These are phyloP conservation scores for Globisporangium ultimum DNA, from an alignment of 352 stramenopile species.

Conservation along the genomic window DNA sequence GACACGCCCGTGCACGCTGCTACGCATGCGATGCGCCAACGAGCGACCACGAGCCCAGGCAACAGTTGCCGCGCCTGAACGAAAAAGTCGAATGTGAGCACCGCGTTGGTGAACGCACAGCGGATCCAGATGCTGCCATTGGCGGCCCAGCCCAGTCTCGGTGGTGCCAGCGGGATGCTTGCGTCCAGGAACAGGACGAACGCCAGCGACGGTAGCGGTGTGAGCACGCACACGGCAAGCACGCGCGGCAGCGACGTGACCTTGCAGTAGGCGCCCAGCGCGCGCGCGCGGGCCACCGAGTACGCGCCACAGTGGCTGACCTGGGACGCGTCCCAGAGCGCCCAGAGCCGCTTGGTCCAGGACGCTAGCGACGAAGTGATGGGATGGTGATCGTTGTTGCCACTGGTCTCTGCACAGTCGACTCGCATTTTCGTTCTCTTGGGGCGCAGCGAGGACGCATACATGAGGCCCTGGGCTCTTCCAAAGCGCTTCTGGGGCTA, in stretches of 20 bases:
- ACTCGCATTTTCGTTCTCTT: too few relatives aligned
- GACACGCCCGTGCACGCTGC: slow-evolving; percentile 15
- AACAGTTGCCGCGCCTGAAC: slow-evolving; percentile 17
- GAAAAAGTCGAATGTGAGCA: slow-evolving; percentile 12
- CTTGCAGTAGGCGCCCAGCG: slow-evolving; percentile 7
- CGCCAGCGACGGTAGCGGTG: slow-evolving; percentile 16
- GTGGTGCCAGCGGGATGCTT: slow-evolving; percentile 18
- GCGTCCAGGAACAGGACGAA: slow-evolving; percentile 21
- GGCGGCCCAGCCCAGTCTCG: slow-evolving; percentile 12
- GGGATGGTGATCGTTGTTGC: too few relatives aligned
- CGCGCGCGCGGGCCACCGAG: slow-evolving; percentile 8
- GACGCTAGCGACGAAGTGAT: not conserved
- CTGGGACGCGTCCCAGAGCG: not conserved
- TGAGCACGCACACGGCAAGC: slow-evolving; percentile 6
- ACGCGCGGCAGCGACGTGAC: not conserved
- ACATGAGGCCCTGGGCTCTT: too few relatives aligned
- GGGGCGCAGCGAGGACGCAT: too few relatives aligned
- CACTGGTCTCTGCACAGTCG: too few relatives aligned
- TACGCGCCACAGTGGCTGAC: slow-evolving; percentile 13
- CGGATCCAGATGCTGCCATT: slow-evolving; percentile 25
- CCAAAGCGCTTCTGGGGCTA: too few relatives aligned
- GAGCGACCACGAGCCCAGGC: slow-evolving; percentile 8
- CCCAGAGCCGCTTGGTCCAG: not conserved
- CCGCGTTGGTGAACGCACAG: slow-evolving; percentile 11
- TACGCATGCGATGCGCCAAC: not conserved